A percentile compares a stretch with the other conserved stretches of the same genome.
Evolutionary conservation across 2,329 filamentous ascomycete genomes (phyloP).

Genomic region (Scedosporium minutisporum): DNA sequence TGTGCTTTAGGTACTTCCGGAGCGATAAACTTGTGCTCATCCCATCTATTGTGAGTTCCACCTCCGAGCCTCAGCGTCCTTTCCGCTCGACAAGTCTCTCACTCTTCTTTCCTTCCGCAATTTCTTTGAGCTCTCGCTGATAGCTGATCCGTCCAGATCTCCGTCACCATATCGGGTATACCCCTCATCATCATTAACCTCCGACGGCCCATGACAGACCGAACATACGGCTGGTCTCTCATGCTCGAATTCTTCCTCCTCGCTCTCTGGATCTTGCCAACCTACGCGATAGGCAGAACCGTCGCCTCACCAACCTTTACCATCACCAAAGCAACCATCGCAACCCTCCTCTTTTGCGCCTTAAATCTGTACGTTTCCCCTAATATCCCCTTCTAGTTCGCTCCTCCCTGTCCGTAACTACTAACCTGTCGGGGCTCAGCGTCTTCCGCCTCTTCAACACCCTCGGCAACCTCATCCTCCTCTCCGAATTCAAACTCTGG

Average conservation of each 20-base stretch:
- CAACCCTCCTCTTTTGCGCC: constrained; percentile 23
- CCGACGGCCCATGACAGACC: constrained; percentile 19
- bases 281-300: constrained; percentile 16
- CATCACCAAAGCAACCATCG: constrained; percentile 14
- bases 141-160: constrained; percentile 15
- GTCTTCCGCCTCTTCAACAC: constrained; percentile 27
- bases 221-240: constrained; percentile 30
- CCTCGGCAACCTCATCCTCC: constrained; percentile 26
- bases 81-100: not conserved
- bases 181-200: constrained; percentile 23
- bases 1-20: constrained; percentile 29
- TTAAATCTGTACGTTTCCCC: constrained; percentile 26
- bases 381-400: not conserved
- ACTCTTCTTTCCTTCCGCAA: not conserved
- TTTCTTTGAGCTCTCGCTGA: not conserved
- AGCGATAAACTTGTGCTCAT: constrained; percentile 20
- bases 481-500: constrained; percentile 28
- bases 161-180: constrained; percentile 26
- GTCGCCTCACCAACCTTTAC: constrained; percentile 5
- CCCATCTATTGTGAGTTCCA: constrained; percentile 23
- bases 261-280: constrained; percentile 16
- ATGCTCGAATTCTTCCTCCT: constrained; percentile 22
- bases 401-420: not conserved
- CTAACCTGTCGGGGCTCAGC: constrained; percentile 12
- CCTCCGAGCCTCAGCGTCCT: not conserved